phyloP scores from a whole-genome alignment of 345 rosid genomes.

The Rhizophora apiculata region DNA sequence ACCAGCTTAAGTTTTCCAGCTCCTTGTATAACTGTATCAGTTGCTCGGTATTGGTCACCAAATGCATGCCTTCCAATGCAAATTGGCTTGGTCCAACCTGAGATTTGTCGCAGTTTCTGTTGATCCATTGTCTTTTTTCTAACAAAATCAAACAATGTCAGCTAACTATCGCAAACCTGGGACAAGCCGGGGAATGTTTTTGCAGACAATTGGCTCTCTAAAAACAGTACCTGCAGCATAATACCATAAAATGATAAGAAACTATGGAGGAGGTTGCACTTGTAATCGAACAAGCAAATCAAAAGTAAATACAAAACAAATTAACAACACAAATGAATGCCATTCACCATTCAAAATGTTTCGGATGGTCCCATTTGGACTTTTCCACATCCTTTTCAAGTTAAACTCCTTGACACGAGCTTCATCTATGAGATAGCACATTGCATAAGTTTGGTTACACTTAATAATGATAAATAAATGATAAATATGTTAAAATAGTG shows the following conservation, averaged over 20 bases:
- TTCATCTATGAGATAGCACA: conserved; percentile 26
- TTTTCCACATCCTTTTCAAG: conserved; percentile 34
- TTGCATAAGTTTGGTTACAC: neutral
- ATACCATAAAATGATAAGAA: neutral
- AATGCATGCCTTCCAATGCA: conserved; percentile 99
- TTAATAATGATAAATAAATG: neutral
- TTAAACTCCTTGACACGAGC: conserved; percentile 30
- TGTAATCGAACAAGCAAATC: neutral
- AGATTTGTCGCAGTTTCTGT: neutral
- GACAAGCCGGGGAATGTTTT: conserved; percentile 78
- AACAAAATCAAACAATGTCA: neutral
- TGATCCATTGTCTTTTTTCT: neutral
- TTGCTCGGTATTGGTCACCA: conserved; percentile 93
- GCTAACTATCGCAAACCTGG: conserved; percentile 48
- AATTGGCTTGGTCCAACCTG: conserved; percentile 97
- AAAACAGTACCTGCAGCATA: conserved; percentile 82
- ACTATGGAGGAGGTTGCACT: neutral
- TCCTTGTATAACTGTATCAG: conserved; percentile 82
- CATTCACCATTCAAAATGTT: conserved; percentile 31
- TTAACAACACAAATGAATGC: conserved; percentile 6
- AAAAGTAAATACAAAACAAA: neutral
- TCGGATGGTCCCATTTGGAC: conserved; percentile 35
- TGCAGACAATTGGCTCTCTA: conserved; percentile 96
- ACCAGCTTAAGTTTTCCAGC: conserved; percentile 84
- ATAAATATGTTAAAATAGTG: neutral